Percentiles rank a stretch among this genome's conserved stretches.
Conservation (phyloP, 2,329 filamentous ascomycete species). For the Raffaelea ambrosiae region DNA sequence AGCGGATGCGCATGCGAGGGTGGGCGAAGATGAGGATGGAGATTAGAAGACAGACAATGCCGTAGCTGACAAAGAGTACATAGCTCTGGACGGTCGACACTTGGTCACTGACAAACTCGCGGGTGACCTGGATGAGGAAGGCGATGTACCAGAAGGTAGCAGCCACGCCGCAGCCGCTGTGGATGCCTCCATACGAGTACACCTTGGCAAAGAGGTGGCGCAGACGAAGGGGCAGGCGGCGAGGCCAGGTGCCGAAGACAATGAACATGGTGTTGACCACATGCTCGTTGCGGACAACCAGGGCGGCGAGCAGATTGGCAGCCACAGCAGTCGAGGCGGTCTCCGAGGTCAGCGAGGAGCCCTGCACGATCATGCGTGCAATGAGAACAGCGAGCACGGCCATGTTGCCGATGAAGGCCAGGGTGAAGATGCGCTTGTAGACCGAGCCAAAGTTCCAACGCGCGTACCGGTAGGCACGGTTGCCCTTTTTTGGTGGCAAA, state of each 20-base stretch:
- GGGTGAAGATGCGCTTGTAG: constrained; percentile 32
- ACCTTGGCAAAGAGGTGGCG: constrained; percentile 40
- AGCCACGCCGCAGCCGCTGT: constrained; percentile 42
- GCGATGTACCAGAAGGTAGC: constrained; percentile 37
- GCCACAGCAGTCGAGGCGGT: constrained; percentile 17
- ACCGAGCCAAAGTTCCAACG: constrained; percentile 23
- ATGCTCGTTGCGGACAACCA: constrained; percentile 41
- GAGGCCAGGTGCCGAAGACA: constrained; percentile 24
- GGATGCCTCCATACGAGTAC: constrained; percentile 44
- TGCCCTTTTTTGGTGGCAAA: not conserved
- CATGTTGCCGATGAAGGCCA: constrained; percentile 29
- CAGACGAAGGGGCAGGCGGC: constrained; percentile 27
- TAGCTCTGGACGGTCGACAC: constrained; percentile 16
- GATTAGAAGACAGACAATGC: constrained; percentile 18
- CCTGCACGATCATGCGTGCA: constrained; percentile 3
- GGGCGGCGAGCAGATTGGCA: constrained; percentile 34
- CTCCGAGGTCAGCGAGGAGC: constrained; percentile 5
- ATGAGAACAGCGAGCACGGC: constrained; percentile 14
- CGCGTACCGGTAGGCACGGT: not conserved
- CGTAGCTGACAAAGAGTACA: constrained; percentile 20
- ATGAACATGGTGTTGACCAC: constrained; percentile 43
- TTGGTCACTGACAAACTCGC: constrained; percentile 13
- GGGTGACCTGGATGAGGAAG: constrained; percentile 26
- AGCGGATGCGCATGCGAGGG: constrained; percentile 18
- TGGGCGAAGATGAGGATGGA: constrained; percentile 20